Percentiles rank a stretch among this genome's conserved stretches.
Evolutionary conservation across 2,329 filamentous ascomycete genomes (phyloP).

Genomic region (Coniochaeta pulveracea): DNA sequence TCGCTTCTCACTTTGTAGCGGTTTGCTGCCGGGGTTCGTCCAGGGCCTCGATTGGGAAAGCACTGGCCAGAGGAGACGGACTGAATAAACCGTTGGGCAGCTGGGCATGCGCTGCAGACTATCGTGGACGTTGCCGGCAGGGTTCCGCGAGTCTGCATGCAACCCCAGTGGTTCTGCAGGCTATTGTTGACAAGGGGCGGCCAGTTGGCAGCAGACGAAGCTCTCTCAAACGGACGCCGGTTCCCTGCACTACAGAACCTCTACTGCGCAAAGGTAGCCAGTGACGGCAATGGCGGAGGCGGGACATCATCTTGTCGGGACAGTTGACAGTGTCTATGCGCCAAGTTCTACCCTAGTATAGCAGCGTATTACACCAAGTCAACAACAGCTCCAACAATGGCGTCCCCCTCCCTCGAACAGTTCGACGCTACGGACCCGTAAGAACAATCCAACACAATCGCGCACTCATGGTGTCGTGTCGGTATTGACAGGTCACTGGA

Average conservation of each 20-base stretch:
- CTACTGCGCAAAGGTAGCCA: too few species aligned
- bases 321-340: not conserved
- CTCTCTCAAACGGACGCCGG: not conserved
- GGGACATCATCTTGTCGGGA: not conserved
- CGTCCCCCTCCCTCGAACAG: too few species aligned
- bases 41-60: not conserved
- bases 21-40: conserved; percentile 1
- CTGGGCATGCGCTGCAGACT: conserved; percentile 4
- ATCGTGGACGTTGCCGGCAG: conserved; percentile 2
- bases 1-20: conserved; percentile 9
- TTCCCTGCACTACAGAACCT: too few species aligned
- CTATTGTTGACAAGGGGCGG: not conserved
- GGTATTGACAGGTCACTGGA: too few species aligned
- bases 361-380: too few species aligned
- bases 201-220: not conserved
- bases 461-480: too few species aligned
- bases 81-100: not conserved
- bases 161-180: conserved; percentile 3
- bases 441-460: too few species aligned
- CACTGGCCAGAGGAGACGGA: not conserved
- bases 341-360: not conserved
- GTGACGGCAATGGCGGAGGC: too few species aligned
- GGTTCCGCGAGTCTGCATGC: not conserved
- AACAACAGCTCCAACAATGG: too few species aligned
- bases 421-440: too few species aligned